Conservation (phyloP, 169 alveolate genomes). For the Plasmodium sp. region DNA sequence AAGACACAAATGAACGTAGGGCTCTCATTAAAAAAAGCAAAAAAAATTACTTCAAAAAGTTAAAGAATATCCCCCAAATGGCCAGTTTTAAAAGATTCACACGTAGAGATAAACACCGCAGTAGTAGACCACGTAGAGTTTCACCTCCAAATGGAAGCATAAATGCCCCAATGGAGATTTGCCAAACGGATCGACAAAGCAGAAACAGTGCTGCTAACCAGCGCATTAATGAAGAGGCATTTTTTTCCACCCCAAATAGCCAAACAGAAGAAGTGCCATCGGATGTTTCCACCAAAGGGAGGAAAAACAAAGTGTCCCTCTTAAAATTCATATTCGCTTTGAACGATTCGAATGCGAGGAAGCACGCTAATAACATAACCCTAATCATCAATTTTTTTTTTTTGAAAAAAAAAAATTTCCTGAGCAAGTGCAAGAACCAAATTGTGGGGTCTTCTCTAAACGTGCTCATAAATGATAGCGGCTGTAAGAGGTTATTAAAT, state of each 20-base stretch:
- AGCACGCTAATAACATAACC: conserved; percentile 3
- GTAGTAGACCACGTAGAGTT: neutral
- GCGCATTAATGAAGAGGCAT: neutral
- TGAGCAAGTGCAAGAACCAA: conserved; percentile 10
- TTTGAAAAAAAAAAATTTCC: conserved; percentile 15
- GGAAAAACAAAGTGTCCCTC: conserved; percentile 4
- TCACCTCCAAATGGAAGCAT: neutral
- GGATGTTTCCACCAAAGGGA: neutral
- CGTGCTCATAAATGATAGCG: conserved; percentile 25
- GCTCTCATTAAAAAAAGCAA: neutral
- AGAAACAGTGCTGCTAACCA: neutral
- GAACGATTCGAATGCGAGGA: conserved; percentile 14
- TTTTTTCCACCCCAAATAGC: neutral
- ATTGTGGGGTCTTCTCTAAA: conserved; percentile 35
- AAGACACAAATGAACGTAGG: neutral
- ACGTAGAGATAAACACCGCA: neutral
- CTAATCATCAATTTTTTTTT: conserved; percentile 24
- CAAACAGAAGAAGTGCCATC: neutral
- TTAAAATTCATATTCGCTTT: conserved; percentile 46
- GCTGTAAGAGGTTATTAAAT: conserved; percentile 7
- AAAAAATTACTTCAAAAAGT: neutral
- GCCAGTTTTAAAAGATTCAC: neutral
- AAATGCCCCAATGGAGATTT: neutral
- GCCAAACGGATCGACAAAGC: neutral
- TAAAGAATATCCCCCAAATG: neutral